Evolutionary conservation across 371 early-diverging fungal genomes (phyloP), one percentile per base, ranked within the genome.

Genomic region (Mortierella sp.): DNA sequence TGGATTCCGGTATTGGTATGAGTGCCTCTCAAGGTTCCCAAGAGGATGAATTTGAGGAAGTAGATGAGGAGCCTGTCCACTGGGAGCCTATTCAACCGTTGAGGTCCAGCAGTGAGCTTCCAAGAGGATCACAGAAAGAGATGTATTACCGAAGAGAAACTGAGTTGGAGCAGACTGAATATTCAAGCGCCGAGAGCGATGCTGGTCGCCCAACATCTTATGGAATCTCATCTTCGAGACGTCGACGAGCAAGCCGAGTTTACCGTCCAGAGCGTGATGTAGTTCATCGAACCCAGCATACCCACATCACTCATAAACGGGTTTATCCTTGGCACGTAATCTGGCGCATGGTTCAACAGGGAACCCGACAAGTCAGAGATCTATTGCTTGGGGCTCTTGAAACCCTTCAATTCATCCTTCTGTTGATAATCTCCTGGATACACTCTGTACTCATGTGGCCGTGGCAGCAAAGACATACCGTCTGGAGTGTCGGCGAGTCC

Each of bases 301-400:
- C 2, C 23, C 2, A 34, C 40, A 15, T 47, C 47, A 53, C 23
- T 9, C 64, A 32, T 17, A 32, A 4, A 29, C 15, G 67, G 7
- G 56, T 76, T 15, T 76, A 76, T 34, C 76, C 76, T 6, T 76
- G 76, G 76, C 76, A 76, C 40, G 76, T 76, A 13, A 26, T 76
- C 15, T 45, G 66, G 51, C 49, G 65, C 13, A 32, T 29, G 53
- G 2, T 69, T 12, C 37, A 29, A 13, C 32, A 53, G 28, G 60
- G 59, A 23, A 26, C 43, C 17, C 61, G 53, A 17, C 43, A 54
- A 19, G 2, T 58, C 19, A 19, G 37, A 17, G 62, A 43, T 7
- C 1, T 43, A 2, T 59, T 42, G 10, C 28, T 53, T 17, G 35
- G 49, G 0, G 22, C 53, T 34, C 12, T 58, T 1, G 26, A 37